A percentile compares a stretch with the other conserved stretches of the same genome.
These are phyloP conservation scores for Apiospora aurea DNA, from an alignment of 2,329 filamentous ascomycete genomes.

Conservation along the genomic window DNA sequence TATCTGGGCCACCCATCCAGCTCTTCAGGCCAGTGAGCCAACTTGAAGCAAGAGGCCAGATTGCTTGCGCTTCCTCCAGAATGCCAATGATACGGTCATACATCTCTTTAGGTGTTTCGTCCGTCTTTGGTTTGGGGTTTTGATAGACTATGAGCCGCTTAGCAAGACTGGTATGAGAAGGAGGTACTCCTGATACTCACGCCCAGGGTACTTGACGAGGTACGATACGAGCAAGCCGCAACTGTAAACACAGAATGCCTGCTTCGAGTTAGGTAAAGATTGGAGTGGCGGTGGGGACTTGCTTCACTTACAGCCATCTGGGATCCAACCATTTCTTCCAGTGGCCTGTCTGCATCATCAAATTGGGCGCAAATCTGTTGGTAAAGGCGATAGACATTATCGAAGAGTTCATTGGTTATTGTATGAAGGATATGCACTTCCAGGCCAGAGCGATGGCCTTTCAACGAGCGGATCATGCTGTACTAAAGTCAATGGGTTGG, in stretches of 20 bases:
- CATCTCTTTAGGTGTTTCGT: slow-evolving; percentile 52
- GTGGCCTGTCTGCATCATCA: slow-evolving; percentile 45
- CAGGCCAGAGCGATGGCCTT: slow-evolving; percentile 29
- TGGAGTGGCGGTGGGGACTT: not conserved
- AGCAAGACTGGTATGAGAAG: not conserved
- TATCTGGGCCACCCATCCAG: slow-evolving; percentile 53
- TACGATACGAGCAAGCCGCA: slow-evolving; percentile 61
- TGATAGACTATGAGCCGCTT: slow-evolving; percentile 12
- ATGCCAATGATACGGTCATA: slow-evolving; percentile 54
- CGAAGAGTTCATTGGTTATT: slow-evolving; percentile 56
- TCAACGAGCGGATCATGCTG: slow-evolving; percentile 6
- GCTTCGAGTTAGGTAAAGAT: slow-evolving; percentile 26
- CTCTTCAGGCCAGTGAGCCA: slow-evolving; percentile 59
- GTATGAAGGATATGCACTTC: slow-evolving; percentile 48
- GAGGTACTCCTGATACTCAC: slow-evolving; percentile 42
- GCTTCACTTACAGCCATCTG: slow-evolving; percentile 55
- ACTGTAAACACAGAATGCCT: slow-evolving; percentile 62
- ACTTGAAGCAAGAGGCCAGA: slow-evolving; percentile 60
- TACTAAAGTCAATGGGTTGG: not conserved
- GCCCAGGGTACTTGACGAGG: slow-evolving; percentile 57
- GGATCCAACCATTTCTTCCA: slow-evolving; percentile 58
- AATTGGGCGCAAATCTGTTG: slow-evolving; percentile 61
- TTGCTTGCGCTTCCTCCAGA: slow-evolving; percentile 55
- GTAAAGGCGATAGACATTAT: slow-evolving; percentile 55
- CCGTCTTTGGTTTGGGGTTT: slow-evolving; percentile 28